Conservation (phyloP, 441 rosid genomes). For the Capsella rubella region DNA sequence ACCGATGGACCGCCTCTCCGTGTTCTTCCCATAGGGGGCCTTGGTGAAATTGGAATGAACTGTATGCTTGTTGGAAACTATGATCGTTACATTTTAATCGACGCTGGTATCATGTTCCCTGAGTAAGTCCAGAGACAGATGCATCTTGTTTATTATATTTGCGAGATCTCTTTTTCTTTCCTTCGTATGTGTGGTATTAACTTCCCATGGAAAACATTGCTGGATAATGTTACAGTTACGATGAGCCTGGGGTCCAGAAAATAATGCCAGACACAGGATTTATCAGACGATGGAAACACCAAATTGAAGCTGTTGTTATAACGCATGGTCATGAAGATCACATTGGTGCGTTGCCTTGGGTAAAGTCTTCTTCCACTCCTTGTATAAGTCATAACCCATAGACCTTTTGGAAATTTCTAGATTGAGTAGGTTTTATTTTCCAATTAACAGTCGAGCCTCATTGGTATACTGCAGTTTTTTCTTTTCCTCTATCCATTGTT, state of each 20-base stretch:
- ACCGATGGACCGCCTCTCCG: slow-evolving; percentile 92
- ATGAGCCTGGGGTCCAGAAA: slow-evolving; percentile 95
- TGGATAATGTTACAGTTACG: slow-evolving; percentile 63
- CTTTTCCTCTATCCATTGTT: background rate
- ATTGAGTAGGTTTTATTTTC: background rate
- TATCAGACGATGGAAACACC: slow-evolving; percentile 92
- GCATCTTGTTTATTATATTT: slow-evolving; percentile 14
- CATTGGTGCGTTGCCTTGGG: slow-evolving; percentile 99
- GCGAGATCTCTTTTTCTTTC: background rate
- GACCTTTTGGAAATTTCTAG: slow-evolving; percentile 6
- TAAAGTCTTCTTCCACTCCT: slow-evolving; percentile 67
- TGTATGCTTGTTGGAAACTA: slow-evolving; percentile 98
- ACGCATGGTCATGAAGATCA: slow-evolving; percentile 99
- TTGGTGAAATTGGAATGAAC: slow-evolving; percentile 99
- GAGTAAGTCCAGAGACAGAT: slow-evolving; percentile 62
- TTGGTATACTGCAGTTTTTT: slow-evolving; percentile 6
- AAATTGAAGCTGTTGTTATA: slow-evolving; percentile 95
- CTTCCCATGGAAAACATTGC: slow-evolving; percentile 20
- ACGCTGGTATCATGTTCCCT: slow-evolving; percentile 98
- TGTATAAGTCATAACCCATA: background rate
- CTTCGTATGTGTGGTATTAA: slow-evolving; percentile 24
- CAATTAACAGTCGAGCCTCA: background rate
- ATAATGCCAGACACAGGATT: slow-evolving; percentile 94
- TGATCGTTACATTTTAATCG: slow-evolving; percentile 92
- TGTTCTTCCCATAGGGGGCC: slow-evolving; percentile 93